Percentiles rank a stretch among this genome's conserved stretches.
Evolutionary conservation across 2,329 filamentous ascomycete species (phyloP).

Genomic region (Fusarium falciforme): DNA sequence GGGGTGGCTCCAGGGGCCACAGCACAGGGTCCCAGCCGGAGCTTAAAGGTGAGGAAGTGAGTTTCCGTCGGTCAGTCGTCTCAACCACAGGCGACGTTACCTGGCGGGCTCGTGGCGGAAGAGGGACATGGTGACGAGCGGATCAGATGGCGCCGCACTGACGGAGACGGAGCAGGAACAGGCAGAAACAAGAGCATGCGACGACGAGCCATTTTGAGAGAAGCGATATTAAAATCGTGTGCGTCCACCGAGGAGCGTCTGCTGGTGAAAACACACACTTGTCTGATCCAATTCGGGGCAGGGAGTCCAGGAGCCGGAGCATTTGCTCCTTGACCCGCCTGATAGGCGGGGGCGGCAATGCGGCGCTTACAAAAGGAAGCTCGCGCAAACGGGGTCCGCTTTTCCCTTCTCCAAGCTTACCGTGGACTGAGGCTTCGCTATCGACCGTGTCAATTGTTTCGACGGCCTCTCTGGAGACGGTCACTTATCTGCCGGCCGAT

Average conservation of each 20-base stretch:
- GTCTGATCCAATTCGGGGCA: slow-evolving; percentile 41
- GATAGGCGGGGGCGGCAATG: slow-evolving; percentile 46
- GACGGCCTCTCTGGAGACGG: background rate
- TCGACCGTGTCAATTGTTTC: background rate
- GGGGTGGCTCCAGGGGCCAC: slow-evolving; percentile 15
- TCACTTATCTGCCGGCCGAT: slow-evolving; percentile 1
- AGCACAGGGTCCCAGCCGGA: slow-evolving; percentile 33
- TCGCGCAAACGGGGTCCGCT: slow-evolving; percentile 22
- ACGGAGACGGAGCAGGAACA: slow-evolving; percentile 12
- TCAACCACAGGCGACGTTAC: slow-evolving; percentile 37
- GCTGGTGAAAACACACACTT: slow-evolving; percentile 42
- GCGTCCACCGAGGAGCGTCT: slow-evolving; percentile 40
- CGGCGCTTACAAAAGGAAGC: slow-evolving; percentile 45
- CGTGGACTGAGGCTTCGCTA: background rate
- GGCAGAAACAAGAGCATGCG: slow-evolving; percentile 37
- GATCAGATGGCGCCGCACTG: slow-evolving; percentile 35
- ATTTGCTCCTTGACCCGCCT: slow-evolving; percentile 48
- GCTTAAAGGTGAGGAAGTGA: slow-evolving; percentile 29
- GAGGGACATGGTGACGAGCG: slow-evolving; percentile 36
- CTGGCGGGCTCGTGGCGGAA: slow-evolving; percentile 41
- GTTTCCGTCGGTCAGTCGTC: slow-evolving; percentile 31
- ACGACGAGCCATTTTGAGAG: slow-evolving; percentile 48
- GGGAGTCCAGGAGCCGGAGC: slow-evolving; percentile 47
- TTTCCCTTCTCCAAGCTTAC: slow-evolving; percentile 16
- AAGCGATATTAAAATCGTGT: slow-evolving; percentile 42